Evolutionary conservation across 2,329 filamentous ascomycete species (phyloP).

Genomic region (Phoma sp.): DNA sequence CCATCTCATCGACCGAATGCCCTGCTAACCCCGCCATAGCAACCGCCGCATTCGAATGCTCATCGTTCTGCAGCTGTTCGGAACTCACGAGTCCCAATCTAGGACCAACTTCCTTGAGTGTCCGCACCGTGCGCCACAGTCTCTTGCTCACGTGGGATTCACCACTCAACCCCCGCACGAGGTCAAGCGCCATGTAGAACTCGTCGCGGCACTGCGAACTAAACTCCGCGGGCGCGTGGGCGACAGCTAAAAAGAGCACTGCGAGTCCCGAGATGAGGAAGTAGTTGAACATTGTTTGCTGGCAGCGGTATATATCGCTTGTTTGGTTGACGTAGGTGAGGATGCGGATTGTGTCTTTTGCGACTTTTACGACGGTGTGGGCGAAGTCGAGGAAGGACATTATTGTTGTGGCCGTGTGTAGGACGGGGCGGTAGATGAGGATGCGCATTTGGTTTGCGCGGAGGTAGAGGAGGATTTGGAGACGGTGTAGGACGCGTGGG

Average conservation of each 20-base stretch:
- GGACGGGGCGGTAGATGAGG: slow-evolving; percentile 83
- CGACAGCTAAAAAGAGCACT: slow-evolving; percentile 77
- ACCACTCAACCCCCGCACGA: slow-evolving; percentile 75
- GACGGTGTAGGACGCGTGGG: slow-evolving; percentile 72
- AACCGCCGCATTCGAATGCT: slow-evolving; percentile 68
- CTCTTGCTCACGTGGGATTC: slow-evolving; percentile 76
- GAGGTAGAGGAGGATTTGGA: slow-evolving; percentile 84
- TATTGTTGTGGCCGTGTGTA: slow-evolving; percentile 86
- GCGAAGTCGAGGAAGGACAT: slow-evolving; percentile 77
- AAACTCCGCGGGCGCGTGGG: slow-evolving; percentile 76
- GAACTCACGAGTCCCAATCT: slow-evolving; percentile 66
- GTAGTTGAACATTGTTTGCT: slow-evolving; percentile 82
- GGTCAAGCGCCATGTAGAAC: slow-evolving; percentile 79
- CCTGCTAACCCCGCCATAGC: slow-evolving; percentile 72
- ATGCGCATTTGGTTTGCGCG: slow-evolving; percentile 91
- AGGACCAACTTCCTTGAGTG: slow-evolving; percentile 75
- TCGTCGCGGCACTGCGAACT: slow-evolving; percentile 73
- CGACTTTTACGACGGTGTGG: slow-evolving; percentile 75
- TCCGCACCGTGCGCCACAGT: slow-evolving; percentile 75
- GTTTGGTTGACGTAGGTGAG: slow-evolving; percentile 75
- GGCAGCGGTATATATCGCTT: slow-evolving; percentile 72
- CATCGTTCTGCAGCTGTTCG: slow-evolving; percentile 58
- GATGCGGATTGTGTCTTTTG: slow-evolving; percentile 78
- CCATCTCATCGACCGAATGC: slow-evolving; percentile 64
- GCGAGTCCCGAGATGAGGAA: slow-evolving; percentile 78